Evolutionary conservation across 1,284 basidiomycete species (phyloP).

Genomic region (Naganishia albida): DNA sequence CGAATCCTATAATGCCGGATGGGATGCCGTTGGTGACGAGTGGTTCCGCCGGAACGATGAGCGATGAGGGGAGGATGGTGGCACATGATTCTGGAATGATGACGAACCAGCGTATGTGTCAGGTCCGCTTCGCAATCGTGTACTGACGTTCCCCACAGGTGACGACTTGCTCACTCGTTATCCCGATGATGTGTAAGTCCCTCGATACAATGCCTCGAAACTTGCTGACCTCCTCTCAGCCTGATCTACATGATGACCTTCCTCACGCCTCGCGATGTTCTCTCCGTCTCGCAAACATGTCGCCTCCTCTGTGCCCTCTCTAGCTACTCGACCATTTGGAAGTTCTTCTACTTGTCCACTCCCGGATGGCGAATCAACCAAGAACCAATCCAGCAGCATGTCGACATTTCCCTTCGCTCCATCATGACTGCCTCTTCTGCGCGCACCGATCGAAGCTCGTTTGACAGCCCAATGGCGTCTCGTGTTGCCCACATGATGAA

Average conservation of each 20-base stretch:
- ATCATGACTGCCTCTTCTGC: conserved; percentile 3
- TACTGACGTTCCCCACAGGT: conserved; percentile 4
- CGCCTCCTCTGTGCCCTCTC: conserved; percentile 17
- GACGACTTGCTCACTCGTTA: conserved; percentile 24
- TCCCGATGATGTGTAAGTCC: conserved; percentile 20
- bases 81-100: conserved; percentile 24
- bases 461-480: conserved; percentile 13
- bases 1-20: conserved; percentile 10
- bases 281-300: conserved; percentile 14
- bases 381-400: conserved; percentile 14
- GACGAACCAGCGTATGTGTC: conserved; percentile 4
- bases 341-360: conserved; percentile 18
- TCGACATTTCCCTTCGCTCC: conserved; percentile 22
- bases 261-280: background rate
- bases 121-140: background rate
- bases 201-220: too few relatives aligned
- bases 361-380: conserved; percentile 23
- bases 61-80: conserved; percentile 22
- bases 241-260: conserved; percentile 29
- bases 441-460: background rate
- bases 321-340: conserved; percentile 27
- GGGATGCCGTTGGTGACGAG: conserved; percentile 5
- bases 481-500: conserved; percentile 3
- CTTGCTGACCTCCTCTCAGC: background rate
- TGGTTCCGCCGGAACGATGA: background rate